Evolutionary conservation across 2,329 filamentous ascomycete genomes (phyloP), one percentile per base, ranked within the genome.

Genomic region (Fusarium newnesense): DNA sequence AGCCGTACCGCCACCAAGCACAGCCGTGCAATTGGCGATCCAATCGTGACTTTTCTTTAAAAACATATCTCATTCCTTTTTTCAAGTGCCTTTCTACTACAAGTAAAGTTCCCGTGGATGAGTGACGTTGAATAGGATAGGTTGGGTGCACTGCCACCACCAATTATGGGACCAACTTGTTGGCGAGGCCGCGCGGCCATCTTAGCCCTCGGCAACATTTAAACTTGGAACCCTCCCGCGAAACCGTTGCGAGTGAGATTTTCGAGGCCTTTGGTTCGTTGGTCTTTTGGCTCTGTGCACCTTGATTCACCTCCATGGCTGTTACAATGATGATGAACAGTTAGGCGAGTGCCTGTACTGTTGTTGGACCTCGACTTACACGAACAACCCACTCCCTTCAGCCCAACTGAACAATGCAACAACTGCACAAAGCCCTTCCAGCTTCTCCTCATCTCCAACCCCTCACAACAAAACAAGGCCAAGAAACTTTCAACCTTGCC

Each of bases 161-260:
- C 49, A 67, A 72, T 60, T 74, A 72, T 68, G 67, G 67, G 53
- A 67, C 71, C 63, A 56, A 68, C n/a, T 46, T 47, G 56, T 65
- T 72, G 56, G 53, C 71, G 58, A 74, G 71, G 71, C 71, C 71
- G 71, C 71, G 71, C 71, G 71, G 71, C 71, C 71, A 72, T 61
- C 36, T 32, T 52, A 47, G 39, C 63, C 43, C 60, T 34, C n/a
- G 24, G 18, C 46, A 57, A 9, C 43, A 40, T 68, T 73, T 68
- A 73, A 74, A 70, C 37, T 47, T 64, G 16, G 36, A 32, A 34
- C 26, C n/a, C 21, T 49, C 49, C 63, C 64, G 9, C 46, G 13
- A 28, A 30, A 13, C 10, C 28, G 36, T 30, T 32, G 3, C 9
- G 40, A 24, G 34, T 30, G n/a, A 47, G 37, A 28, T 24, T 44